Percentiles rank a stretch among this genome's conserved stretches.
Evolutionary conservation across 495 filamentous ascomycete genomes (phyloP).

Genomic region (Neurospora tetrasperma): DNA sequence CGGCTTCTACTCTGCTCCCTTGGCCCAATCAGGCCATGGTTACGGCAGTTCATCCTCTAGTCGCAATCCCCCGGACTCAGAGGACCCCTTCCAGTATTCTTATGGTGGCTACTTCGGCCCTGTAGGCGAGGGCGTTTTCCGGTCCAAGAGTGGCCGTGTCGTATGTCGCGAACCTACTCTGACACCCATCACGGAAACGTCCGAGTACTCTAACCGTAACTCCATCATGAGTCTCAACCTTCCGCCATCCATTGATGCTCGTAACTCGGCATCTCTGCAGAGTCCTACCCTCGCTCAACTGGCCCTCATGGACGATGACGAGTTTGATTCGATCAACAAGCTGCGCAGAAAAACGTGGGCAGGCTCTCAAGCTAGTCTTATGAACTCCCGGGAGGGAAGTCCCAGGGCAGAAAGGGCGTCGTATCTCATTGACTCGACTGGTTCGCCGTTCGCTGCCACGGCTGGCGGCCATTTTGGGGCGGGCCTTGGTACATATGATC

Average conservation of each 20-base stretch:
- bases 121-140: slow-evolving; percentile 43
- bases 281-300: slow-evolving; percentile 62
- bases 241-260: slow-evolving; percentile 33
- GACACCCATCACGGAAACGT: slow-evolving; percentile 92
- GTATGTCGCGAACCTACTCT: slow-evolving; percentile 78
- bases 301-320: slow-evolving; percentile 57
- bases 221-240: slow-evolving; percentile 67
- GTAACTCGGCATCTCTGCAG: slow-evolving; percentile 15
- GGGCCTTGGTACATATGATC: background rate
- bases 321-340: slow-evolving; percentile 52
- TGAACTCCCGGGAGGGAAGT: slow-evolving; percentile 49
- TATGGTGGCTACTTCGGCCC: slow-evolving; percentile 90
- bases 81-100: slow-evolving; percentile 44
- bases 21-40: slow-evolving; percentile 21
- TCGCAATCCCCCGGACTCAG: slow-evolving; percentile 16
- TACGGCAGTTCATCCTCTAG: slow-evolving; percentile 6
- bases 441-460: background rate
- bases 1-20: slow-evolving; percentile 81
- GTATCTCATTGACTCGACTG: background rate
- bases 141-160: slow-evolving; percentile 58
- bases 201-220: slow-evolving; percentile 91
- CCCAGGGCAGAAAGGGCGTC: slow-evolving; percentile 33
- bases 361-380: slow-evolving; percentile 63
- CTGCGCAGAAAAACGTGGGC: slow-evolving; percentile 69
- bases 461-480: background rate